Evolutionary conservation across 192 early-diverging fungal species (phyloP).

Genomic region (Backusella liffmaniae): DNA sequence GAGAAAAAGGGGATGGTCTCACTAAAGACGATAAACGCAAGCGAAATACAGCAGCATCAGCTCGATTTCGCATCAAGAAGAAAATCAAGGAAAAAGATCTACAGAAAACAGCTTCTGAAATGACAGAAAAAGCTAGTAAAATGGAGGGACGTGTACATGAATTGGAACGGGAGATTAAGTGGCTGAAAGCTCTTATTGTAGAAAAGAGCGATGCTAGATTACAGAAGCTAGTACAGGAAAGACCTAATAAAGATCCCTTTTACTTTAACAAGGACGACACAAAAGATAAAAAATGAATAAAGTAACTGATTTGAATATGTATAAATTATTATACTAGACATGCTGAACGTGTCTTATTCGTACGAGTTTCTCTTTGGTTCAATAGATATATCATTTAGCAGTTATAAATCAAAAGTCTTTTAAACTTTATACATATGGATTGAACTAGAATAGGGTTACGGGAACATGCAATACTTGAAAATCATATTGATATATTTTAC

Average conservation of each 20-base stretch:
- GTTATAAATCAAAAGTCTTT: too few relatives aligned
- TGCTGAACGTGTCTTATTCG: too few relatives aligned
- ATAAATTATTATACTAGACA: background rate
- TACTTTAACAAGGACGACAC: background rate
- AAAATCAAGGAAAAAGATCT: constrained; percentile 85
- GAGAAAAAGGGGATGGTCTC: background rate
- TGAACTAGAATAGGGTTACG: too few relatives aligned
- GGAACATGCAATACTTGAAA: too few relatives aligned
- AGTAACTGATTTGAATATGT: background rate
- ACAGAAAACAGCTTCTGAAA: constrained; percentile 74
- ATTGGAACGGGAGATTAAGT: constrained; percentile 88
- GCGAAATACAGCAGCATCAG: constrained; percentile 92
- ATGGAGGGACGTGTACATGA: constrained; percentile 80
- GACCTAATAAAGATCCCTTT: background rate
- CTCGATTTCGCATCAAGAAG: constrained; percentile 92
- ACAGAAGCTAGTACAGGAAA: constrained; percentile 5
- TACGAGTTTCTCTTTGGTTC: too few relatives aligned
- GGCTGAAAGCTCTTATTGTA: constrained; percentile 53
- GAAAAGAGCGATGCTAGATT: constrained; percentile 35
- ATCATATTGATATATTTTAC: too few relatives aligned
- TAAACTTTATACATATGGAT: too few relatives aligned
- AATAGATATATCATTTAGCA: too few relatives aligned
- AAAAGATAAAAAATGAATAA: background rate
- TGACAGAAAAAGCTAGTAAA: constrained; percentile 68
- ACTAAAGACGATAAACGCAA: constrained; percentile 80